Evolutionary conservation across 2,329 filamentous ascomycete genomes (phyloP).

Genomic region (Talaromyces sp.): DNA sequence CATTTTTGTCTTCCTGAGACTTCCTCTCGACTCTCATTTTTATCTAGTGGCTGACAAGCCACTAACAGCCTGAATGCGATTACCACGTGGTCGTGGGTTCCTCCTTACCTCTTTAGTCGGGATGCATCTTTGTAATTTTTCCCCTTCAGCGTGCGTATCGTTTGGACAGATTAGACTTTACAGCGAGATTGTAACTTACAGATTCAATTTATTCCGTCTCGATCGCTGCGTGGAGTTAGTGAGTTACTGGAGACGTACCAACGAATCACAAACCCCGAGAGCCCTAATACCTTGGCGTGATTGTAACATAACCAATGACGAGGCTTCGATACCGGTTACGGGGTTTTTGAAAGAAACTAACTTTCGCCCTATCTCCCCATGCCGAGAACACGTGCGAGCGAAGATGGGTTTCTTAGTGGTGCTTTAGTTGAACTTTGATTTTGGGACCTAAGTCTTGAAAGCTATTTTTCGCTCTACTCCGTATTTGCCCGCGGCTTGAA

Average conservation of each 20-base stretch:
- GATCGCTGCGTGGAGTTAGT: not conserved
- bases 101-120: not conserved
- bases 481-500: not conserved
- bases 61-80: not conserved
- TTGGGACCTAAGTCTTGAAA: not conserved
- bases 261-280: not conserved
- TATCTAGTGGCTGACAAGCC: not conserved
- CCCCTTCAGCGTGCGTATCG: not conserved
- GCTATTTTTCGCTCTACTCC: not conserved
- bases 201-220: conserved; percentile 1
- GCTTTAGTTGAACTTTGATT: conserved; percentile 1
- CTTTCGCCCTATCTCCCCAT: not conserved
- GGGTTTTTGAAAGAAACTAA: not conserved
- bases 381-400: conserved; percentile 12
- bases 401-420: not conserved
- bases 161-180: not conserved
- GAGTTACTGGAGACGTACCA: not conserved
- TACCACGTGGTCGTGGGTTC: conserved; percentile 14
- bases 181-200: not conserved
- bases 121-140: not conserved
- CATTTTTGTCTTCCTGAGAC: too few species aligned
- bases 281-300: not conserved
- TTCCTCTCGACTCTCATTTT: not conserved
- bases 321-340: not conserved
- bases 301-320: not conserved